phyloP scores from a whole-genome alignment of 129 eudicot genomes.

The Lactuca saligna region DNA sequence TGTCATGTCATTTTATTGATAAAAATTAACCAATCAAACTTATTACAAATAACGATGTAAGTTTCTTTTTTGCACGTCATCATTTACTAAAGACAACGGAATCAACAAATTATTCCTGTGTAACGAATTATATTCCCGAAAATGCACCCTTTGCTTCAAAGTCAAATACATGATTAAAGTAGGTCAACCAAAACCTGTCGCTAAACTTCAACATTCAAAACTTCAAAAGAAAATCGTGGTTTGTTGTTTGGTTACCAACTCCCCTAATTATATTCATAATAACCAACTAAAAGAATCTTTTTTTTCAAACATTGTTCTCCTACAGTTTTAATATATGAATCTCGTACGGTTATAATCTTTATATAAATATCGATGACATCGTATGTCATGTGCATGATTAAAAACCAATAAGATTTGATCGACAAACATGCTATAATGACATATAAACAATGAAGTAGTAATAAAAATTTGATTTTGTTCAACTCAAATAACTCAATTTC shows the following conservation, averaged over 20 bases:
- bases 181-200: constrained; percentile 13
- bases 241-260: constrained; percentile 30
- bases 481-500: too few species aligned
- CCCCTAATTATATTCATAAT: not conserved
- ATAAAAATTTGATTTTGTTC: too few species aligned
- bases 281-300: not conserved
- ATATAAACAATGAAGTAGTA: not conserved
- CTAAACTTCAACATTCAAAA: constrained; percentile 18
- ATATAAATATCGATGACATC: not conserved
- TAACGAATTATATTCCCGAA: not conserved
- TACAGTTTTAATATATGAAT: not conserved
- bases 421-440: not conserved
- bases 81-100: not conserved
- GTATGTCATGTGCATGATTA: not conserved
- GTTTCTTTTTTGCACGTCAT: too few species aligned
- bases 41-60: too few species aligned
- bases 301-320: not conserved
- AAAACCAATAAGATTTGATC: not conserved
- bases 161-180: constrained; percentile 25
- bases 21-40: too few species aligned
- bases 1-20: too few species aligned
- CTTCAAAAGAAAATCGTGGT: constrained; percentile 16
- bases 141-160: not conserved
- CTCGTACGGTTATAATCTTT: not conserved
- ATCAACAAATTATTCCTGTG: not conserved